These are phyloP conservation scores for Yarrowia sp. DNA, from an alignment of 805 yeast species.

Conservation along the genomic window DNA sequence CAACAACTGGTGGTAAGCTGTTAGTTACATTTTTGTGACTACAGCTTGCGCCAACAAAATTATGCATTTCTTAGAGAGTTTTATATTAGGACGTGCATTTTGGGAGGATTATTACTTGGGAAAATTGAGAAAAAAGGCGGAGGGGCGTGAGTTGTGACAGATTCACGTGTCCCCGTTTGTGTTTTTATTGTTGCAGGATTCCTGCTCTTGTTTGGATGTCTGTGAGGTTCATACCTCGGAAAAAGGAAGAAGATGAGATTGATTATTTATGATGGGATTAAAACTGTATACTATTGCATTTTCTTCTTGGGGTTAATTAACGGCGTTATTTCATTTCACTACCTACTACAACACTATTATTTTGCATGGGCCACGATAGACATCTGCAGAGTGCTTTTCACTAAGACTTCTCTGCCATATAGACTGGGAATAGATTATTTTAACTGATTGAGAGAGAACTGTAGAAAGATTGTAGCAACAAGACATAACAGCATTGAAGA, in stretches of 20 bases:
- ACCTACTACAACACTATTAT: constrained; percentile 34
- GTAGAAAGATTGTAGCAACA: background rate
- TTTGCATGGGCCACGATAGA: constrained; percentile 33
- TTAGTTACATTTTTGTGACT: no score
- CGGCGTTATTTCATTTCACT: constrained; percentile 36
- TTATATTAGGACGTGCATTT: constrained; percentile 23
- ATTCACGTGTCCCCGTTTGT: background rate
- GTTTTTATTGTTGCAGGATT: constrained; percentile 30
- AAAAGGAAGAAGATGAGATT: constrained; percentile 34
- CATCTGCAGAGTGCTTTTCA: constrained; percentile 37
- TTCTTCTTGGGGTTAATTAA: constrained; percentile 38
- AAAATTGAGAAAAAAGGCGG: constrained; percentile 4
- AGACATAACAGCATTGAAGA: no score
- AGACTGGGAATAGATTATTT: constrained; percentile 38
- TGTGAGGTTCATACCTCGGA: constrained; percentile 34
- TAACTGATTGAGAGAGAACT: background rate
- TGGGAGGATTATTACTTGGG: constrained; percentile 22
- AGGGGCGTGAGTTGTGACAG: background rate
- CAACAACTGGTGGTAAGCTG: constrained; percentile 39
- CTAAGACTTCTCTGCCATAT: constrained; percentile 31
- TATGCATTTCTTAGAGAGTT: constrained; percentile 29
- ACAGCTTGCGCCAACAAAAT: constrained; percentile 18
- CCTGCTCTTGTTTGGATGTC: constrained; percentile 39
- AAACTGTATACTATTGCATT: constrained; percentile 37
- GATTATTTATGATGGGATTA: constrained; percentile 34